phyloP scores from a whole-genome alignment of 495 filamentous ascomycete species.

The Aspergillus conjunctus region DNA sequence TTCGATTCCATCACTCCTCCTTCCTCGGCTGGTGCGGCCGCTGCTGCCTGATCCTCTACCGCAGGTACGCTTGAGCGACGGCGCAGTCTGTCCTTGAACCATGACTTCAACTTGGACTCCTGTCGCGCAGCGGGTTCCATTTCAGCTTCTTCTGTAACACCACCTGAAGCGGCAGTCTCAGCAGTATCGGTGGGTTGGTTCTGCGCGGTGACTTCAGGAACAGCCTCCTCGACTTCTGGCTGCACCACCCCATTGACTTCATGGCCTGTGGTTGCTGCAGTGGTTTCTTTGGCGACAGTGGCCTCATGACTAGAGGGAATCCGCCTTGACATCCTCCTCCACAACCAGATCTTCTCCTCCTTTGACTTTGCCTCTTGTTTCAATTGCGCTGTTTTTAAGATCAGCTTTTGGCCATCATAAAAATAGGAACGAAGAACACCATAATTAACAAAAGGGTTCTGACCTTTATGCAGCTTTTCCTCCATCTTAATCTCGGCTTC shows the following conservation, averaged over 20 bases:
- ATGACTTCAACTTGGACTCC: constrained; percentile 57
- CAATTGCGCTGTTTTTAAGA: constrained; percentile 47
- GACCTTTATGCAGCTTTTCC: constrained; percentile 55
- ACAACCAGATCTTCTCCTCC: constrained; percentile 34
- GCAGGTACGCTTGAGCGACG: constrained; percentile 39
- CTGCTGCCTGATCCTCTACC: constrained; percentile 10
- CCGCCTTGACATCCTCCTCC: constrained; percentile 36
- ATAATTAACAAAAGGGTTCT: constrained; percentile 17
- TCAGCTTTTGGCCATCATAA: background rate
- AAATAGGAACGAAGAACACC: background rate
- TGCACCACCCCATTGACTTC: constrained; percentile 14
- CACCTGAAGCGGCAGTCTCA: constrained; percentile 17
- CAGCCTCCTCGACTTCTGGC: constrained; percentile 15
- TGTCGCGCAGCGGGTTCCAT: constrained; percentile 32
- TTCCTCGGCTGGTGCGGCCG: constrained; percentile 7
- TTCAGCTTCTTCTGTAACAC: constrained; percentile 21
- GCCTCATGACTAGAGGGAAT: constrained; percentile 18
- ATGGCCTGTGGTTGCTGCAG: background rate
- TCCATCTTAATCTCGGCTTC: constrained; percentile 55
- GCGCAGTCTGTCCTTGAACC: constrained; percentile 60
- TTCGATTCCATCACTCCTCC: background rate
- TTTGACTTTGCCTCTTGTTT: constrained; percentile 31
- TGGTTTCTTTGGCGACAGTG: constrained; percentile 11
- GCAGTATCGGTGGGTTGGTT: constrained; percentile 4
- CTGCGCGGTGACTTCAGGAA: background rate